These are phyloP conservation scores for Colletotrichum kahawae DNA, from an alignment of 2,329 filamentous ascomycete genomes.

Conservation along the genomic window DNA sequence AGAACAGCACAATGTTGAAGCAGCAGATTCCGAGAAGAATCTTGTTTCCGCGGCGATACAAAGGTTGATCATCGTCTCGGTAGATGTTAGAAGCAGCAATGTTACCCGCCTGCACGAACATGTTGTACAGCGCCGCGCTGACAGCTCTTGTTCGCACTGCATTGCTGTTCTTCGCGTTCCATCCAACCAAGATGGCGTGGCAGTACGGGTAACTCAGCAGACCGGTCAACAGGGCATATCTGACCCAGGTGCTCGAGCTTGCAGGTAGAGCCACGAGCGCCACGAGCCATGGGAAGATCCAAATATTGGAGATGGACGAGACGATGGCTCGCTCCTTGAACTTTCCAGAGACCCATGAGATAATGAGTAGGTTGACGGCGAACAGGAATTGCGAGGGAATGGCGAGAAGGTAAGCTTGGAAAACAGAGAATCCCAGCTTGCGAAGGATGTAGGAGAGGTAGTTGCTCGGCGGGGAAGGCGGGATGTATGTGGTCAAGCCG, in stretches of 20 bases:
- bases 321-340: constrained; percentile 49
- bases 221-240: constrained; percentile 40
- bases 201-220: constrained; percentile 54
- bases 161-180: constrained; percentile 53
- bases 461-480: constrained; percentile 42
- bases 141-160: constrained; percentile 53
- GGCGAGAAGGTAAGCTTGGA: constrained; percentile 50
- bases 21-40: constrained; percentile 52
- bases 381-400: constrained; percentile 51
- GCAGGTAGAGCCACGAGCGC: constrained; percentile 44
- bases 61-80: constrained; percentile 57
- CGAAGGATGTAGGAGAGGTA: constrained; percentile 52
- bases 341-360: constrained; percentile 50
- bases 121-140: constrained; percentile 55
- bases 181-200: constrained; percentile 52
- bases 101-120: constrained; percentile 46
- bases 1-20: constrained; percentile 52
- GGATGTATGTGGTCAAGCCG: constrained; percentile 53
- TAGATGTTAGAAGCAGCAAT: constrained; percentile 57
- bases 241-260: constrained; percentile 43
- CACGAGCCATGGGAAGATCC: constrained; percentile 54
- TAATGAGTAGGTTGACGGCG: constrained; percentile 49
- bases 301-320: constrained; percentile 51
- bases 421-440: constrained; percentile 47
- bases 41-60: constrained; percentile 55